phyloP scores from a whole-genome alignment of 305 asterid genomes.

The Fraxinus paxiana region DNA sequence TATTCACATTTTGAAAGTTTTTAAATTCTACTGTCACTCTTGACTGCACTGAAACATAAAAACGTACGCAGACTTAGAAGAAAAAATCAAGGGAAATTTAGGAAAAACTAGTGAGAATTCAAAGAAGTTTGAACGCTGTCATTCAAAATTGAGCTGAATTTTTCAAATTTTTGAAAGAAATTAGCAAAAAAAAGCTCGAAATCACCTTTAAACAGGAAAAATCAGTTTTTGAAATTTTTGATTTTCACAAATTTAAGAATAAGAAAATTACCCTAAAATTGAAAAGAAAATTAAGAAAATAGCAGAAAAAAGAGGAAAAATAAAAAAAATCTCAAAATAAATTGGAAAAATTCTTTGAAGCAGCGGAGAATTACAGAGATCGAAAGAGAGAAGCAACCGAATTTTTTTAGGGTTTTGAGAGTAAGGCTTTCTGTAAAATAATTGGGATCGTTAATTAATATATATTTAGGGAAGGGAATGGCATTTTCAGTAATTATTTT shows the following conservation, averaged over 20 bases:
- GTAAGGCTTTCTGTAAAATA: conserved; percentile 16
- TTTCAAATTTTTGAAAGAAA: conserved; percentile 31
- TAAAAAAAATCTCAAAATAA: conserved; percentile 35
- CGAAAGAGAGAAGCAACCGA: conserved; percentile 27
- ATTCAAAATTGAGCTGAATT: conserved; percentile 21
- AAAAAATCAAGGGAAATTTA: conserved; percentile 21
- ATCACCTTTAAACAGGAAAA: conserved; percentile 26
- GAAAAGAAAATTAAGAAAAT: conserved; percentile 28
- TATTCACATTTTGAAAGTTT: conserved; percentile 14
- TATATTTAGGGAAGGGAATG: conserved; percentile 26
- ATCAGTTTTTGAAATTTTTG: conserved; percentile 26
- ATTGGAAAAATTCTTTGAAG: conserved; percentile 24
- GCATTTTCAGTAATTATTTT: conserved; percentile 5
- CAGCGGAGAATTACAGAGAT: conserved; percentile 26
- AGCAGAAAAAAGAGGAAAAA: conserved; percentile 31
- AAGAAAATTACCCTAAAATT: conserved; percentile 26
- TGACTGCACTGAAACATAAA: not conserved
- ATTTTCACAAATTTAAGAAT: conserved; percentile 27
- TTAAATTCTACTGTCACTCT: not conserved
- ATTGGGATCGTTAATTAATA: not conserved
- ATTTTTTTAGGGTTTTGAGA: conserved; percentile 34
- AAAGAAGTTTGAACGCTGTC: not conserved
- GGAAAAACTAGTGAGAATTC: not conserved
- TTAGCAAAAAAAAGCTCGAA: conserved; percentile 30
- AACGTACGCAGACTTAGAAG: not conserved